Base-by-base conservation (phyloP, 176 grass and related monocot species). In the maize (Zea mays) region DNA sequence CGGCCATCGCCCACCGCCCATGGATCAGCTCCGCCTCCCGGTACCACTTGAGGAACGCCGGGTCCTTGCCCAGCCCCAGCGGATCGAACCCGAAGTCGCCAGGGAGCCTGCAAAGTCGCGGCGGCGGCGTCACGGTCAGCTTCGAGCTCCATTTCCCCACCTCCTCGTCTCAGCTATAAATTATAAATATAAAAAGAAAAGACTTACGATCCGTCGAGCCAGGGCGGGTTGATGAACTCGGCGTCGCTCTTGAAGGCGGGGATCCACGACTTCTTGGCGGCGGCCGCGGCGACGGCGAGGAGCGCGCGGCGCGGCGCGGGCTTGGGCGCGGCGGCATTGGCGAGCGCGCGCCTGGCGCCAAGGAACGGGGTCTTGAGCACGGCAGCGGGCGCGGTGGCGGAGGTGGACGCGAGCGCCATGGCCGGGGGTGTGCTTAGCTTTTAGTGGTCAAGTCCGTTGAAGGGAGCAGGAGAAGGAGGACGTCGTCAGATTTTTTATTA, bases 21-120 rank as follows among this genome's bases (percentile, higher is more conserved):
- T 99, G 96, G 85, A 95, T 99, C 83, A 99, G 85, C 87, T 99
- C 96, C 5, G 96, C 96, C 66, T 99, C 96, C 13, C 96, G 72
- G 87, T 99, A 99, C 96, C 96, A 95, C 90, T 92, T 99, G 57
- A 99, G 92, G 87, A 92, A 95, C 49, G 96, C 92, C 7, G 96
- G 92, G 85, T 99, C 96, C 87, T 99, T 95, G 12, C 92, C 92
- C 14, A 99, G 83, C 2, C 96, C 96, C 27, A 99, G 89, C 5
- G 96, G 96, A 81, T 99, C 92, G 87, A 99, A 99, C 0, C 96
- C 87, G 78, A 69, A 98, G 89, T 98, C 95, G 0, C 95, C 95
- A 7, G 95, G 87, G 10, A 98, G 86, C 9, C 95, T 97, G 86
- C 39, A 11, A 5, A 10, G 9, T n/a, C 52, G 8, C 27, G 27